A percentile compares a stretch with the other conserved stretches of the same genome.
Evolutionary conservation across 1,284 basidiomycete genomes (phyloP).

Genomic region (Tausonia pullulans): DNA sequence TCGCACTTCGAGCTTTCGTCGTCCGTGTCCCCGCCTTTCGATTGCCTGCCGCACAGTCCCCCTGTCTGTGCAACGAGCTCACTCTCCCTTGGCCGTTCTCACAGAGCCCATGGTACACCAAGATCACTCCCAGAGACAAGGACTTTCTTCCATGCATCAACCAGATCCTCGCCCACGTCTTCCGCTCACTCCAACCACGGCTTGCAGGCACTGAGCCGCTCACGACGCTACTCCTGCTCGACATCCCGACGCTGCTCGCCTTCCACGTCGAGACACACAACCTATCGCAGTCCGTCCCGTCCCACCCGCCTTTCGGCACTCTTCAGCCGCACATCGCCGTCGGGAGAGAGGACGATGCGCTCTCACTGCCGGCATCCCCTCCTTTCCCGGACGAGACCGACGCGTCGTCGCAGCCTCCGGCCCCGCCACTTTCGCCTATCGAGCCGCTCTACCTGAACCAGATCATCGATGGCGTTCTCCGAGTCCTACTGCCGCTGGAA

Average conservation of each 20-base stretch:
- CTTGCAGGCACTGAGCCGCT: neutral
- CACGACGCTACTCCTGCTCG: neutral
- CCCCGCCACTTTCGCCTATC: neutral
- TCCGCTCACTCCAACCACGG: neutral
- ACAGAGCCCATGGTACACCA: neutral
- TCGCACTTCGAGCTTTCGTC: neutral
- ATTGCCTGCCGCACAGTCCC: neutral
- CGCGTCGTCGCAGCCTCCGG: too few relatives aligned
- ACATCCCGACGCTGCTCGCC: neutral
- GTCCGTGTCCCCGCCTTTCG: neutral
- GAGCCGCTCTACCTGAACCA: neutral
- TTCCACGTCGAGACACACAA: neutral
- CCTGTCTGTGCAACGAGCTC: neutral
- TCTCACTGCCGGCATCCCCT: too few relatives aligned
- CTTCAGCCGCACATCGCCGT: neutral
- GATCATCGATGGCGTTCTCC: neutral
- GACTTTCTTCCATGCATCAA: neutral
- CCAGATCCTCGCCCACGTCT: neutral
- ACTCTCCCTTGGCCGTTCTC: neutral
- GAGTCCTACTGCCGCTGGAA: neutral
- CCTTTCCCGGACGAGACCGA: too few relatives aligned
- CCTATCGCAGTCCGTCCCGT: neutral
- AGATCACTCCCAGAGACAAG: neutral
- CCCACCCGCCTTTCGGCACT: neutral
- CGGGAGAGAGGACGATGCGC: neutral